Percentiles rank a stretch among this genome's conserved stretches.
These are phyloP conservation scores for Fraxinus ornus DNA, from an alignment of 305 asterid species.

Conservation along the genomic window DNA sequence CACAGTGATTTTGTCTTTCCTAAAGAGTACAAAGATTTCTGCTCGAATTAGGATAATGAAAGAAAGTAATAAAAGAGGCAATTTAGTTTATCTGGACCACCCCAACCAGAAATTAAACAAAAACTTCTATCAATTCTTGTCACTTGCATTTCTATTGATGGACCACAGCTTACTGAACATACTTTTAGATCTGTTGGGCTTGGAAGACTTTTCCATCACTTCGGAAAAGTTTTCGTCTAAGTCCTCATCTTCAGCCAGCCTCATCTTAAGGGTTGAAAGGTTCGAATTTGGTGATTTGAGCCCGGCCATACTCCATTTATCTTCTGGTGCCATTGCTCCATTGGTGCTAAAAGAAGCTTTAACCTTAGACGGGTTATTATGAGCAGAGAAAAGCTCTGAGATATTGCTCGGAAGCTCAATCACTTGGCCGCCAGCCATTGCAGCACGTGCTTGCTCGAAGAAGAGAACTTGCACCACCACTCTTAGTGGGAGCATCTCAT, in stretches of 20 bases:
- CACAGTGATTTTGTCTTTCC: conserved; percentile 40
- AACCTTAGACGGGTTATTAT: conserved; percentile 45
- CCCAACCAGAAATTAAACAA: conserved; percentile 17
- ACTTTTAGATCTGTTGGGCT: conserved; percentile 59
- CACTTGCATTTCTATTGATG: conserved; percentile 45
- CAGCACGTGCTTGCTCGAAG: conserved; percentile 88
- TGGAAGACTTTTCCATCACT: conserved; percentile 44
- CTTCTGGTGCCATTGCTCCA: conserved; percentile 38
- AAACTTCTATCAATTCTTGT: conserved; percentile 47
- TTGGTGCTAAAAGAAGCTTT: conserved; percentile 39
- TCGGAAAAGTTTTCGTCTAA: conserved; percentile 26
- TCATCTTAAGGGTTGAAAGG: conserved; percentile 72
- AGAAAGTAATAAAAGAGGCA: background rate
- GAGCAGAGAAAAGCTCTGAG: conserved; percentile 62
- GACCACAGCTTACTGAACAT: conserved; percentile 89
- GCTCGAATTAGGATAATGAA: conserved; percentile 25
- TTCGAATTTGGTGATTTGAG: conserved; percentile 65
- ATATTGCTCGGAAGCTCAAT: conserved; percentile 73
- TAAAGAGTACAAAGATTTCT: conserved; percentile 45
- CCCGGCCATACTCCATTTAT: conserved; percentile 73
- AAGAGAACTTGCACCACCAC: conserved; percentile 93
- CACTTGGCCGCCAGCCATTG: conserved; percentile 61
- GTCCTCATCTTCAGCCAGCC: conserved; percentile 69
- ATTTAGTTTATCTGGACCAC: conserved; percentile 5
- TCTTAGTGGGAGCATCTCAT: conserved; percentile 83